phyloP scores from a whole-genome alignment of 208 protist genomes.

The Crithidia brevicula region DNA sequence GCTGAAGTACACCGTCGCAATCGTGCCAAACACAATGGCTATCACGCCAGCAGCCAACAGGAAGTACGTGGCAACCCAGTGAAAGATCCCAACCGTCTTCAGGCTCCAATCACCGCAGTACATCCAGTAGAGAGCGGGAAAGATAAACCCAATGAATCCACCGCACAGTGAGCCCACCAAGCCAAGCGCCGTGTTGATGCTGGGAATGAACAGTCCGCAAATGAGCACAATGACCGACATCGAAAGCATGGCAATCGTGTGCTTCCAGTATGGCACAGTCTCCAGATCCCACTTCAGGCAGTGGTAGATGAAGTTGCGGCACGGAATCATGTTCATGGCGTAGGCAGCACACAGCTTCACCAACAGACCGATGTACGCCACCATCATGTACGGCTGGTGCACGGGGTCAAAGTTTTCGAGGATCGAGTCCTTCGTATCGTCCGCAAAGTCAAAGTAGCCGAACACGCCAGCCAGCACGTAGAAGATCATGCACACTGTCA shows the following conservation, averaged over 20 bases:
- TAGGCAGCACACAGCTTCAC: slow-evolving; percentile 69
- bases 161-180: slow-evolving; percentile 68
- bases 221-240: slow-evolving; percentile 46
- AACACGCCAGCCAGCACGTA: slow-evolving; percentile 47
- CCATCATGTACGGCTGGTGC: slow-evolving; percentile 62
- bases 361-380: slow-evolving; percentile 73
- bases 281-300: slow-evolving; percentile 58
- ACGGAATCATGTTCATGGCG: slow-evolving; percentile 68
- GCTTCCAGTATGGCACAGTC: slow-evolving; percentile 71
- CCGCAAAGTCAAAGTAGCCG: slow-evolving; percentile 83
- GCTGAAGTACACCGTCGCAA: slow-evolving; percentile 49
- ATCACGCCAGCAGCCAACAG: slow-evolving; percentile 64
- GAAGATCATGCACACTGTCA: slow-evolving; percentile 60
- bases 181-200: slow-evolving; percentile 70
- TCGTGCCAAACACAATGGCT: slow-evolving; percentile 71
- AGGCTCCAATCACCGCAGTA: slow-evolving; percentile 69
- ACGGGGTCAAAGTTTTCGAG: slow-evolving; percentile 72
- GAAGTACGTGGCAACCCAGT: slow-evolving; percentile 49
- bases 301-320: slow-evolving; percentile 68
- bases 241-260: slow-evolving; percentile 37
- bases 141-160: slow-evolving; percentile 72
- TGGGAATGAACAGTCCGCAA: slow-evolving; percentile 70
- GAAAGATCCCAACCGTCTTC: slow-evolving; percentile 46
- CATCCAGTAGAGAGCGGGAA: slow-evolving; percentile 75
- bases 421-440: slow-evolving; percentile 44